These are phyloP conservation scores for Croton setiger DNA, from an alignment of 441 rosid species.

Conservation along the genomic window DNA sequence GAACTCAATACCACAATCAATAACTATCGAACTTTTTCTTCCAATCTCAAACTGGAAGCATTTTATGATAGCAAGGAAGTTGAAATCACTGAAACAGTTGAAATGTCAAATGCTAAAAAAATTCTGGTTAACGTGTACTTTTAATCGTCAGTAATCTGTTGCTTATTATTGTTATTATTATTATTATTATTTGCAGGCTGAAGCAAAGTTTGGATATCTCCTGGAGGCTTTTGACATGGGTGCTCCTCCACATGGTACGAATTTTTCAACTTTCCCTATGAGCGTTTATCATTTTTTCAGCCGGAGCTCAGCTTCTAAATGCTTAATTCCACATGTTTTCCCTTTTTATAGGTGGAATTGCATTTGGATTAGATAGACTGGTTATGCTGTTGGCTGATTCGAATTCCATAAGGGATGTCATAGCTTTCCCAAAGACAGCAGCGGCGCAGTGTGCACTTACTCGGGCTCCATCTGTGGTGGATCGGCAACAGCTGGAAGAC, in stretches of 20 bases:
- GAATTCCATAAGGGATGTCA: slow-evolving; percentile 82
- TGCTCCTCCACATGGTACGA: slow-evolving; percentile 95
- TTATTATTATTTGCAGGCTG: slow-evolving; percentile 59
- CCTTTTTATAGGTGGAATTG: slow-evolving; percentile 70
- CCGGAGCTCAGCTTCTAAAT: neutral
- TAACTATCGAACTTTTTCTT: neutral
- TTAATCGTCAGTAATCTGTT: neutral
- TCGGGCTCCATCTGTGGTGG: slow-evolving; percentile 77
- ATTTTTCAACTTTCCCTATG: neutral
- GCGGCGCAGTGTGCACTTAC: slow-evolving; percentile 92
- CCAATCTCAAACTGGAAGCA: neutral
- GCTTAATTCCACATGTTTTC: no score
- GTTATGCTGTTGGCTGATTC: slow-evolving; percentile 81
- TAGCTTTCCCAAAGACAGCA: slow-evolving; percentile 96
- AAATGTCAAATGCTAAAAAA: no score
- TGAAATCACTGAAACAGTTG: neutral
- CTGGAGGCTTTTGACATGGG: slow-evolving; percentile 96
- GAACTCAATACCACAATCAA: neutral
- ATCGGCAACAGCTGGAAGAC: slow-evolving; percentile 72
- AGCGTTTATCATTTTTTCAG: neutral
- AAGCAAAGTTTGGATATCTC: slow-evolving; percentile 89
- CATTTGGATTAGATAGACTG: slow-evolving; percentile 84
- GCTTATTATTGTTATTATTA: slow-evolving; percentile 1
- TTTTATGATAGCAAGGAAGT: neutral
- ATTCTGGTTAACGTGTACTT: neutral